Base-by-base conservation (phyloP, 2,329 filamentous ascomycete genomes). In the Colletotrichum limetticola region DNA sequence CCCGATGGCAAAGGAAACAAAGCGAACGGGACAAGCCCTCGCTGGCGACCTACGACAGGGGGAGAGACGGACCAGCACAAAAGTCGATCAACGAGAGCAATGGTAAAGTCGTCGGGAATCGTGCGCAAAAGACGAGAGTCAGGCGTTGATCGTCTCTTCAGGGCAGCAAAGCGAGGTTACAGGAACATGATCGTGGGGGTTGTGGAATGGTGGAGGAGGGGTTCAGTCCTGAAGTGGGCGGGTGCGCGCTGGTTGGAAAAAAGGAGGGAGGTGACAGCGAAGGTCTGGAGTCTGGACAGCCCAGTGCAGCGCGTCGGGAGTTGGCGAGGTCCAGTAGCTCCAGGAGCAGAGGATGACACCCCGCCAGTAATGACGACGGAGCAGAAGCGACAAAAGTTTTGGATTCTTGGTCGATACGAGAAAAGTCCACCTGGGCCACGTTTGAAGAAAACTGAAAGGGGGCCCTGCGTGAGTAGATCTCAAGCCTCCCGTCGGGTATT, bases 91-190 rank as follows among this genome's bases (percentile, higher is more conserved):
- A 14, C 14, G 22, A 46, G 32, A 35, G 24, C 19, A 22, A 49
- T 5, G 28, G 22, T 16, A 22, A 19, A 32, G 66, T 60, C 66
- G 55, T 52, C 22, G 49, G 60, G 35, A 49, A 22, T 46, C 28
- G 66, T 49, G 71, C 66, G 71, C 52, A 56, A 46, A 70, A 35
- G 37, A 37, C 56, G 19, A 73, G 32, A 30, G 22, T 28, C 52
- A 53, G 52, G 49, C 56, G 66, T 49, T 30, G 70, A 37, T 73
- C 46, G 66, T 56, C 71, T 73, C 46, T 71, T 73, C 60, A 58
- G 56, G 68, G 66, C 60, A 71, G 71, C 67, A 71, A 73, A 71
- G 71, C 67, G 66, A 73, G 67, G 66, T 67, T 73, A 73, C 46
- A 57, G 61, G 66, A 72, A 56, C 71, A 73, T 71, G 67, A 71